These are phyloP conservation scores for Chlorella sp. DNA, from an alignment of 139 green algal species.

Conservation along the genomic window DNA sequence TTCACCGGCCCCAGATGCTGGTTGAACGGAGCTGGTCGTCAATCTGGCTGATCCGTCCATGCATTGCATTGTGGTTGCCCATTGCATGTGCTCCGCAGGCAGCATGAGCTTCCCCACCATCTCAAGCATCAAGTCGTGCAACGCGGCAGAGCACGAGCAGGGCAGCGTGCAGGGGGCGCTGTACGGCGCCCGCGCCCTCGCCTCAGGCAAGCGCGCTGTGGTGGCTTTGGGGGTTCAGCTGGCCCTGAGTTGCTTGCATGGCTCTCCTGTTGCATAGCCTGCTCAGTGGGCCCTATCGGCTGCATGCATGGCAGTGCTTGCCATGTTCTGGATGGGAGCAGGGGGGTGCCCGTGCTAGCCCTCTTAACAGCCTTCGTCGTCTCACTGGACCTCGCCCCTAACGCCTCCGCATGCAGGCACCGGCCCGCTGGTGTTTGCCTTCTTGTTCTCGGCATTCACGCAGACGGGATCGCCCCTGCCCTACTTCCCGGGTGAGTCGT, in stretches of 20 bases:
- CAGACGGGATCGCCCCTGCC: slow-evolving; percentile 51
- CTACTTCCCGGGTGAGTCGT: slow-evolving; percentile 53
- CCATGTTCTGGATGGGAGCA: too few species aligned
- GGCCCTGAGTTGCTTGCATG: too few species aligned
- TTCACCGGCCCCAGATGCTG: not conserved
- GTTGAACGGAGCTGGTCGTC: not conserved
- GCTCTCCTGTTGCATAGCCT: too few species aligned
- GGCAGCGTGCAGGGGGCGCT: slow-evolving; percentile 65
- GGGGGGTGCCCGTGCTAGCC: too few species aligned
- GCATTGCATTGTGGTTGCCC: not conserved
- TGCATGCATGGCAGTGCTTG: too few species aligned
- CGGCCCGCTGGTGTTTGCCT: slow-evolving; percentile 74
- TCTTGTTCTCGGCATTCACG: slow-evolving; percentile 71
- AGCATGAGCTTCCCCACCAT: slow-evolving; percentile 70
- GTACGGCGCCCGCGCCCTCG: slow-evolving; percentile 68
- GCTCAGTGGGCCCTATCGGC: too few species aligned
- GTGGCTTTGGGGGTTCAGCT: too few species aligned
- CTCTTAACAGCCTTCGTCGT: not conserved
- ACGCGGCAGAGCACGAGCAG: slow-evolving; percentile 51
- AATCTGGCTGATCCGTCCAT: not conserved
- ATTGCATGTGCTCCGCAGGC: not conserved
- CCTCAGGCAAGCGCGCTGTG: slow-evolving; percentile 14
- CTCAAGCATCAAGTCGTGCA: slow-evolving; percentile 66
- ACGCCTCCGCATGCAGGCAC: slow-evolving; percentile 41
- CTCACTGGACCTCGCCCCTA: not conserved